Conservation (phyloP, 2,329 filamentous ascomycete genomes). For the Pseudogymnoascus sp. region DNA sequence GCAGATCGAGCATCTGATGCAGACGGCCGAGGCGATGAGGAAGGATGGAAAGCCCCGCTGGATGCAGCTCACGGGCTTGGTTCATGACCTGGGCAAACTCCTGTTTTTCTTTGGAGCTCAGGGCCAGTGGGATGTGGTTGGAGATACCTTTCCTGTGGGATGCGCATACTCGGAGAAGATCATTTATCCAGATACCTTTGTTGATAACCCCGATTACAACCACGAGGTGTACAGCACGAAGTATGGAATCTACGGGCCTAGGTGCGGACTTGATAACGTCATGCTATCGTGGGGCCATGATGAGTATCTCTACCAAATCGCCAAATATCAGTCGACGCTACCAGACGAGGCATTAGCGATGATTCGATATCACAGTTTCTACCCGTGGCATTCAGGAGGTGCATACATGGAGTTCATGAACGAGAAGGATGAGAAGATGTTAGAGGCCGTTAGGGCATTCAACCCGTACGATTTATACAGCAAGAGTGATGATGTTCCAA, state of each 20-base stretch:
- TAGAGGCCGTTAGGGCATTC: slow-evolving; percentile 73
- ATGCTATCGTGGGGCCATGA: slow-evolving; percentile 81
- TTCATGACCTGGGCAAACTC: slow-evolving; percentile 70
- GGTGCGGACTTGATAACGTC: slow-evolving; percentile 74
- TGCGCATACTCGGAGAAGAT: slow-evolving; percentile 67
- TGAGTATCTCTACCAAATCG: slow-evolving; percentile 75
- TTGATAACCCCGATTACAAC: slow-evolving; percentile 62
- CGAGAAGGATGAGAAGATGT: slow-evolving; percentile 73
- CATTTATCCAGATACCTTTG: slow-evolving; percentile 74
- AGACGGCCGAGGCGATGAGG: slow-evolving; percentile 79
- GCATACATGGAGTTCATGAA: slow-evolving; percentile 76
- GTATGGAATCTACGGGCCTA: slow-evolving; percentile 67
- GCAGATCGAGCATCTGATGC: slow-evolving; percentile 80
- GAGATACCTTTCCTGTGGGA: slow-evolving; percentile 70
- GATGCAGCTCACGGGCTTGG: slow-evolving; percentile 69
- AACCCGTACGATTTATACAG: slow-evolving; percentile 86
- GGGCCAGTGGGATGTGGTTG: slow-evolving; percentile 86
- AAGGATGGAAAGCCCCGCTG: slow-evolving; percentile 72
- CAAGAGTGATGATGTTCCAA: slow-evolving; percentile 74
- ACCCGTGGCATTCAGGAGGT: slow-evolving; percentile 76
- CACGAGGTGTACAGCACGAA: slow-evolving; percentile 65
- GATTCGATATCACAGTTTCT: slow-evolving; percentile 85
- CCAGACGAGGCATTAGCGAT: slow-evolving; percentile 77
- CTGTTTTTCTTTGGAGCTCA: slow-evolving; percentile 69
- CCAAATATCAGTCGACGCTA: slow-evolving; percentile 69